phyloP scores from a whole-genome alignment of 352 stramenopile species.

The Phytophthora citricola region DNA sequence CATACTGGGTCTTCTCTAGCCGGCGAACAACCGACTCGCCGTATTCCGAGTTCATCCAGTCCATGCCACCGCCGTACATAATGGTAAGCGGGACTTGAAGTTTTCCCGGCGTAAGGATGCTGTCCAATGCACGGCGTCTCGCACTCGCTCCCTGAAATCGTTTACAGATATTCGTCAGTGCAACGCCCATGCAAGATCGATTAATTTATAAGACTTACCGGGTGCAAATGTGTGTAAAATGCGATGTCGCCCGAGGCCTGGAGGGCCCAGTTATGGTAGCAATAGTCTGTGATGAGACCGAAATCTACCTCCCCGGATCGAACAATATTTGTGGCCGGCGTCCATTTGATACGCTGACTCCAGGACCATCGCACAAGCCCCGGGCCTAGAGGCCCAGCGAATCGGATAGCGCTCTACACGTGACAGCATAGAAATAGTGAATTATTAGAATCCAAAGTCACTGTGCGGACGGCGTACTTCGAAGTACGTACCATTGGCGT shows the following conservation, averaged over 20 bases:
- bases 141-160: slow-evolving; percentile 55
- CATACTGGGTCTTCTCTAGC: slow-evolving; percentile 71
- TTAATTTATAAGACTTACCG: slow-evolving; percentile 36
- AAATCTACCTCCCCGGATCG: slow-evolving; percentile 75
- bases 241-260: slow-evolving; percentile 74
- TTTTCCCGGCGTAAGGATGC: slow-evolving; percentile 57
- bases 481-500: slow-evolving; percentile 68
- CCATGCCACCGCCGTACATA: slow-evolving; percentile 76
- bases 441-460: too few species aligned
- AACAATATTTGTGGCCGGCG: slow-evolving; percentile 75
- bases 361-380: slow-evolving; percentile 66
- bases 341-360: slow-evolving; percentile 63
- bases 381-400: slow-evolving; percentile 64
- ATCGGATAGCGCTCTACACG: slow-evolving; percentile 64
- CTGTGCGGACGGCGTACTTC: too few species aligned
- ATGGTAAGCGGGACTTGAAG: slow-evolving; percentile 79
- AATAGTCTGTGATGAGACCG: slow-evolving; percentile 73
- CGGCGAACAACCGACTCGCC: slow-evolving; percentile 63
- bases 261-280: slow-evolving; percentile 86
- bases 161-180: slow-evolving; percentile 11
- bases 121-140: slow-evolving; percentile 51
- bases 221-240: slow-evolving; percentile 80
- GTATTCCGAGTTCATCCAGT: slow-evolving; percentile 83
- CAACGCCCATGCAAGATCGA: background rate
- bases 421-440: background rate